These are phyloP conservation scores for Trapa bicornis DNA, from an alignment of 345 rosid genomes.

Conservation along the genomic window DNA sequence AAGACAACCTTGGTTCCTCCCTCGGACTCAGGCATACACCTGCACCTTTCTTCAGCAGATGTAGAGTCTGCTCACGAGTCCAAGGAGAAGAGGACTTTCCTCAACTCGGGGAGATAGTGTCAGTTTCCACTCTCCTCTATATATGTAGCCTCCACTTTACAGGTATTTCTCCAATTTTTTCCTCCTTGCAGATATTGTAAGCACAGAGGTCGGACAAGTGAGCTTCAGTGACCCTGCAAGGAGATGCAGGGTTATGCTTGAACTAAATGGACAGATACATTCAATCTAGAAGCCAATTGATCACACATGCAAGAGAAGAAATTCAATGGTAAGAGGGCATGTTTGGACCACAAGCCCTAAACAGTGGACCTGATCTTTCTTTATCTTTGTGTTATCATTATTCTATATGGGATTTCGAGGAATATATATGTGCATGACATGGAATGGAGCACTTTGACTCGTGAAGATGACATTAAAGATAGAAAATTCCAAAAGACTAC, in stretches of 20 bases:
- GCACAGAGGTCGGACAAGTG: neutral
- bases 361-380: neutral
- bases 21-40: conserved; percentile 6
- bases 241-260: neutral
- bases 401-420: conserved; percentile 1
- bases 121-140: neutral
- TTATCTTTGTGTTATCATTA: neutral
- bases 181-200: conserved; percentile 11
- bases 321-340: neutral
- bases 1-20: conserved; percentile 19
- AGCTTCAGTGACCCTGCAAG: neutral
- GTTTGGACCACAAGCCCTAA: neutral
- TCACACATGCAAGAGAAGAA: no score
- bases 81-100: conserved; percentile 24
- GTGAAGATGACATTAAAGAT: conserved; percentile 1
- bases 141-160: neutral
- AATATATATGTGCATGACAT: conserved; percentile 5
- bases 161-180: neutral
- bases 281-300: no score
- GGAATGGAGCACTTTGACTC: conserved; percentile 9
- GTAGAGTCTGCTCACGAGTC: conserved; percentile 12
- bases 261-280: neutral
- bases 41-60: conserved; percentile 10
- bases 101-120: conserved; percentile 31
- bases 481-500: neutral